phyloP scores from a whole-genome alignment of 495 filamentous ascomycete genomes.

The Hyaloscypha variabilis region DNA sequence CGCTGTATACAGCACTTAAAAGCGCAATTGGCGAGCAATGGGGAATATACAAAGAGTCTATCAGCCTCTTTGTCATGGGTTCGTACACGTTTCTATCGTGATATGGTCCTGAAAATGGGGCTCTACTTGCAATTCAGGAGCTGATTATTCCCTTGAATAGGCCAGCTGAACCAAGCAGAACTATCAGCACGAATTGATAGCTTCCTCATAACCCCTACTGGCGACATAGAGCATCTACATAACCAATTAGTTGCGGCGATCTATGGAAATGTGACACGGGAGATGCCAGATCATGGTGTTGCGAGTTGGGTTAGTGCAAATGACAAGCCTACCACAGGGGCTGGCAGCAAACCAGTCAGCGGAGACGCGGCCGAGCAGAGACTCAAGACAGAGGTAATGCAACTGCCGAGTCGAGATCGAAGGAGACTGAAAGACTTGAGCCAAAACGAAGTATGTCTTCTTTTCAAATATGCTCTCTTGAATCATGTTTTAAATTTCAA shows the following conservation, averaged over 20 bases:
- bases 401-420: slow-evolving; percentile 81
- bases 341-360: slow-evolving; percentile 74
- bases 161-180: slow-evolving; percentile 55
- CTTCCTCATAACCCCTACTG: slow-evolving; percentile 67
- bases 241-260: slow-evolving; percentile 88
- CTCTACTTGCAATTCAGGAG: not conserved
- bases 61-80: slow-evolving; percentile 83
- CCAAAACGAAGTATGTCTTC: slow-evolving; percentile 51
- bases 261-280: slow-evolving; percentile 82
- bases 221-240: slow-evolving; percentile 78
- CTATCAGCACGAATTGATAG: slow-evolving; percentile 74
- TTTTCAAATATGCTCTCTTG: not conserved
- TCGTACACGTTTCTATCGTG: slow-evolving; percentile 36
- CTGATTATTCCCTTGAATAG: slow-evolving; percentile 23
- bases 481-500: slow-evolving; percentile 3
- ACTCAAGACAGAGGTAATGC: slow-evolving; percentile 93
- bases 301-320: slow-evolving; percentile 95
- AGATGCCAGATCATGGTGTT: slow-evolving; percentile 88
- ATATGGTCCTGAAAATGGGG: not conserved
- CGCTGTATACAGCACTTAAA: slow-evolving; percentile 86
- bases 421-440: slow-evolving; percentile 80
- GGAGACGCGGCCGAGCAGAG: slow-evolving; percentile 91
- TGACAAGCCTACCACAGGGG: slow-evolving; percentile 81
- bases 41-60: slow-evolving; percentile 83
- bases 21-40: slow-evolving; percentile 81